Evolutionary conservation across 768 basidiomycete species (phyloP), one percentile per base, ranked within the genome.

Genomic region (Russula dissimulans): DNA sequence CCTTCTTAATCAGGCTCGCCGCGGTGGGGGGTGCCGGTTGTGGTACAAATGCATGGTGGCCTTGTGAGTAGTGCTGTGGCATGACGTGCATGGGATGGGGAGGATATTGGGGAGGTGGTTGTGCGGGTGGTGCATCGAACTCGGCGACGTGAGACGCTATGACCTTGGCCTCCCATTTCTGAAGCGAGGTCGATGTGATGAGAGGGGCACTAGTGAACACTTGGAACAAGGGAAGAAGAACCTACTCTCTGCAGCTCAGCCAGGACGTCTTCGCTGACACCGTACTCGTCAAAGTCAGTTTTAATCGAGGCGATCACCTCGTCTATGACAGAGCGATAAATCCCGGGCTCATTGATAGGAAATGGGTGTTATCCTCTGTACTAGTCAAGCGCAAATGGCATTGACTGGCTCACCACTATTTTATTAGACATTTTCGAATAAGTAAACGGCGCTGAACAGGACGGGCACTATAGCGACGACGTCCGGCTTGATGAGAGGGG

Each of bases 81-180:
- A 61, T 74, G 72, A 26, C 68, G 71, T 81, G 83, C 71, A 85
- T 81, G 18, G 81, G 77, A 71, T 84, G 86, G 11, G 81, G 78
- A 7, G 79, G 81, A 65, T 82, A 83, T 34, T 74, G 72, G 1
- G 76, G 73, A 32, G 79, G 79, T 46, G 76, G 62, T 9, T 72
- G 79, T 1, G 77, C 70, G 14, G 74, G 67, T 8, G 76, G 71
- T 15, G 81, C 74, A 70, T 91, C 89, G 71, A 97, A 98, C 66
- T 97, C 92, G 54, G 97, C 97, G 22, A 97, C 95, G 68, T 89
- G 86, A 3, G 92, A 95, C n/a, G 86, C 86, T 42, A 97, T 81
- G 51, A 99, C 86, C 72, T 97, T 97, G 69, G 79, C 80, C 72
- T 98, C 89, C 97, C 97, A 99, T 87, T 91, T 92, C 91, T 97